These are phyloP conservation scores for Saccharomyces hybrid DNA, from an alignment of 1,139 yeast species.

Conservation along the genomic window DNA sequence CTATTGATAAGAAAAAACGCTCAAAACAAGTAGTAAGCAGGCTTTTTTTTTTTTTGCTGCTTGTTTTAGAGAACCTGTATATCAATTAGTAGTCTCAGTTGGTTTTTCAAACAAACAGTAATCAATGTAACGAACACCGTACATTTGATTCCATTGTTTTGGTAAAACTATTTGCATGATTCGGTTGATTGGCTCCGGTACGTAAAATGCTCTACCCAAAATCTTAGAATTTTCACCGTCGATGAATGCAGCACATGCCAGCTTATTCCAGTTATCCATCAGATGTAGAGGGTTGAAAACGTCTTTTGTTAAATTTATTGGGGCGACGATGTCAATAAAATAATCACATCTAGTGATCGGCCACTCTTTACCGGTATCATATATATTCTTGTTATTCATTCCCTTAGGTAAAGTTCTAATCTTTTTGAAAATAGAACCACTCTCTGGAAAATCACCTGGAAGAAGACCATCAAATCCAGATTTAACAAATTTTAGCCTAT, in stretches of 20 bases:
- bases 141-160: conserved; percentile 15
- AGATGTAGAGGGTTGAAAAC: conserved; percentile 21
- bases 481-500: conserved; percentile 56
- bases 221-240: conserved; percentile 35
- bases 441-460: conserved; percentile 77
- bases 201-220: conserved; percentile 35
- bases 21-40: background rate
- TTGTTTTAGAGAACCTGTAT: background rate
- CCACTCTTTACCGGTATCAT: conserved; percentile 46
- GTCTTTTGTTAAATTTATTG: conserved; percentile 17
- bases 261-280: conserved; percentile 29
- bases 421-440: conserved; percentile 22
- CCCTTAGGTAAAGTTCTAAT: conserved; percentile 43
- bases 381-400: conserved; percentile 68
- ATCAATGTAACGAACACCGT: conserved; percentile 20
- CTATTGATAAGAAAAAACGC: background rate
- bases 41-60: background rate
- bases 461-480: conserved; percentile 81
- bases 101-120: conserved; percentile 26
- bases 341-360: conserved; percentile 46
- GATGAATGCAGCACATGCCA: conserved; percentile 34
- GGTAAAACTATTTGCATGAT: conserved; percentile 11
- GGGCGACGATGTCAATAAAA: conserved; percentile 44
- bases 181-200: conserved; percentile 29
- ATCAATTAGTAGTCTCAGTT: background rate